These are phyloP conservation scores for Hypoxylon sp. DNA, from an alignment of 2,329 filamentous ascomycete species.

Conservation along the genomic window DNA sequence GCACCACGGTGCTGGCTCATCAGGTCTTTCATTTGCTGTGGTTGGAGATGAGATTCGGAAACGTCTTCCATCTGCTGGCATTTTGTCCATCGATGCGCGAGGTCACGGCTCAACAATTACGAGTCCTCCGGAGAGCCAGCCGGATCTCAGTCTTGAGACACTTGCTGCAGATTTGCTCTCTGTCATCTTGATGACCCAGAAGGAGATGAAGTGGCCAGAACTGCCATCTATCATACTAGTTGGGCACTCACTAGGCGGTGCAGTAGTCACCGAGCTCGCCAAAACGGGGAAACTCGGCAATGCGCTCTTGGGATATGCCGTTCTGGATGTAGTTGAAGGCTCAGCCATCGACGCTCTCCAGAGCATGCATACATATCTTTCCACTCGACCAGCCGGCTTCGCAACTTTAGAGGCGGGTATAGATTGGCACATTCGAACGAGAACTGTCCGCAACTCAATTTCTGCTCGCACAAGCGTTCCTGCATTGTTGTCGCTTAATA, in stretches of 20 bases:
- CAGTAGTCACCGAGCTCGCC: slow-evolving; percentile 86
- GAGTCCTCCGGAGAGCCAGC: slow-evolving; percentile 50
- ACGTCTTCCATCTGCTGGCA: slow-evolving; percentile 78
- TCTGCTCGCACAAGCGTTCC: slow-evolving; percentile 92
- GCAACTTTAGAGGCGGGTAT: slow-evolving; percentile 80
- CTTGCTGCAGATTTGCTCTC: slow-evolving; percentile 76
- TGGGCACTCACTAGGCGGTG: slow-evolving; percentile 92
- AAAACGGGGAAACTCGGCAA: slow-evolving; percentile 70
- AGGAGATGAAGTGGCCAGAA: slow-evolving; percentile 74
- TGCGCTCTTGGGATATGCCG: slow-evolving; percentile 82
- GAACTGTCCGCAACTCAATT: slow-evolving; percentile 82
- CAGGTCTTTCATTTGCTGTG: slow-evolving; percentile 88
- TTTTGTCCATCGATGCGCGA: slow-evolving; percentile 85
- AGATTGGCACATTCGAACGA: slow-evolving; percentile 91
- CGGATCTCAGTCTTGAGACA: slow-evolving; percentile 75
- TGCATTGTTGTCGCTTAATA: slow-evolving; percentile 66
- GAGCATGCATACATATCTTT: slow-evolving; percentile 92
- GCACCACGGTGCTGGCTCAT: slow-evolving; percentile 95
- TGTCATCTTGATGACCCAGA: slow-evolving; percentile 73
- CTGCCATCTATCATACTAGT: slow-evolving; percentile 83
- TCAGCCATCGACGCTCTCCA: slow-evolving; percentile 94
- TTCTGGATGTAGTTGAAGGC: slow-evolving; percentile 94
- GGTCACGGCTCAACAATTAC: slow-evolving; percentile 81
- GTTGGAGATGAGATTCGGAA: slow-evolving; percentile 81
- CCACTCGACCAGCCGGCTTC: slow-evolving; percentile 81